phyloP scores from a whole-genome alignment of 2,329 filamentous ascomycete species.

The Penicillium sp. region DNA sequence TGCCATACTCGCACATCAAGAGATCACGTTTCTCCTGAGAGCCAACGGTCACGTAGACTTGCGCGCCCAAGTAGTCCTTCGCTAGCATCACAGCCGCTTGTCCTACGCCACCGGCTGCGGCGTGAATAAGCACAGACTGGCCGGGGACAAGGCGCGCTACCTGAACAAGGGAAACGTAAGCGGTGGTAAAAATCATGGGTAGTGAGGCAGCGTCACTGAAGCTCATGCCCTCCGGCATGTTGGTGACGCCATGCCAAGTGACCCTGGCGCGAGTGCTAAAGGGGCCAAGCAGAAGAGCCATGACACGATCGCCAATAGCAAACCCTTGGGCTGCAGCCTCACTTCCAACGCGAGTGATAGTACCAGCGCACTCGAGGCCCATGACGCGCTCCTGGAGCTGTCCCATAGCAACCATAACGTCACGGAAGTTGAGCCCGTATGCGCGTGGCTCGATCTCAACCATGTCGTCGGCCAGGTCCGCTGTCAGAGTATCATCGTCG shows the following conservation, averaged over 20 bases:
- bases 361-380: slow-evolving; percentile 28
- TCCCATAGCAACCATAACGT: slow-evolving; percentile 1
- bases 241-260: slow-evolving; percentile 1
- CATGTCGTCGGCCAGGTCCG: too few relatives aligned
- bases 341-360: slow-evolving; percentile 18
- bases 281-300: slow-evolving; percentile 19
- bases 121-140: slow-evolving; percentile 23
- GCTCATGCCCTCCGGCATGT: slow-evolving; percentile 7
- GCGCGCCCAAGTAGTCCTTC: too few relatives aligned
- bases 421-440: slow-evolving; percentile 30
- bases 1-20: too few relatives aligned
- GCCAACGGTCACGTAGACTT: too few relatives aligned
- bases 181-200: slow-evolving; percentile 14
- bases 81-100: slow-evolving; percentile 20
- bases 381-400: slow-evolving; percentile 12
- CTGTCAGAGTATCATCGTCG: too few relatives aligned
- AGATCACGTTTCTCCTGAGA: too few relatives aligned
- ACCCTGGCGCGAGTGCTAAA: not conserved
- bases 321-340: slow-evolving; percentile 8
- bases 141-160: not conserved
- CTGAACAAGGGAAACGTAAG: not conserved
- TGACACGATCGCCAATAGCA: slow-evolving; percentile 14
- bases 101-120: slow-evolving; percentile 23
- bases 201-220: slow-evolving; percentile 17
- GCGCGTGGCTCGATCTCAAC: slow-evolving; percentile 31